phyloP scores from a whole-genome alignment of 1,139 yeast genomes.

The Candida albicans region DNA sequence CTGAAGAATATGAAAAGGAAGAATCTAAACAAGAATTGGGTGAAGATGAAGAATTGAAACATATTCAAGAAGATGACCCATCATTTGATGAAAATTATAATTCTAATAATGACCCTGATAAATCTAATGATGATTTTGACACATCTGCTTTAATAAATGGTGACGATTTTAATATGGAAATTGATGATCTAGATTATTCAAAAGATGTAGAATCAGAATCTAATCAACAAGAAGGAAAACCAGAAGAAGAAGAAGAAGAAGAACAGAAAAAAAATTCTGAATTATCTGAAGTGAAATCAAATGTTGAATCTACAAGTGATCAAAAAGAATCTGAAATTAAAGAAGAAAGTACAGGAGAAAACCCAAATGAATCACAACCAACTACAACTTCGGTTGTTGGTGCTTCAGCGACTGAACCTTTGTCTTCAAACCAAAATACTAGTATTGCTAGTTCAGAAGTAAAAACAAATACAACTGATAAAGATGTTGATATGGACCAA shows the following conservation, averaged over 20 bases:
- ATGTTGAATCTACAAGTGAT: constrained; percentile 2
- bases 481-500: not conserved
- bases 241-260: constrained; percentile 19
- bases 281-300: constrained; percentile 1
- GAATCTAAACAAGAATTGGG: constrained; percentile 16
- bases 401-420: not conserved
- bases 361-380: not conserved
- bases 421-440: too few relatives aligned
- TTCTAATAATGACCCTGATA: constrained; percentile 11
- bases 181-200: constrained; percentile 20
- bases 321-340: constrained; percentile 3
- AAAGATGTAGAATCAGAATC: constrained; percentile 18
- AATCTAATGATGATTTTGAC: constrained; percentile 14
- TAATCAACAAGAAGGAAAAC: constrained; percentile 20
- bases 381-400: not conserved
- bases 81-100: constrained; percentile 15
- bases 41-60: constrained; percentile 16
- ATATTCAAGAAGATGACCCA: constrained; percentile 16
- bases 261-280: constrained; percentile 14
- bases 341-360: not conserved
- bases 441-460: too few relatives aligned
- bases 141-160: constrained; percentile 13
- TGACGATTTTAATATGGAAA: constrained; percentile 18
- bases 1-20: constrained; percentile 38
- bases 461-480: constrained; percentile 2